phyloP scores from a whole-genome alignment of 225 moss, liverwort and hornwort species.

The Pseudoscleropodium purum region DNA sequence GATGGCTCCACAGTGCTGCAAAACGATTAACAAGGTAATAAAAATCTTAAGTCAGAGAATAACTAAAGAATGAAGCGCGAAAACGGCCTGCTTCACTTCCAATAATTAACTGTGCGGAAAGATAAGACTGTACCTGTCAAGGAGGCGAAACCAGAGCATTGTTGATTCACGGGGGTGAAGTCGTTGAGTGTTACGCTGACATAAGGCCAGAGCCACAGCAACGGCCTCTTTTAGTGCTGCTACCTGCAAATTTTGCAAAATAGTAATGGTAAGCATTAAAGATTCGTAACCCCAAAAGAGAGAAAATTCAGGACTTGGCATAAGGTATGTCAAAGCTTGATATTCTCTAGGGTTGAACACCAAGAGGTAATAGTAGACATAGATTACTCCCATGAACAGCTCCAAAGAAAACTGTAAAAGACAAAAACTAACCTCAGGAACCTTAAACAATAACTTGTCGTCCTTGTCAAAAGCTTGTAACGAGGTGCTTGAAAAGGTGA shows the following conservation, averaged over 20 bases:
- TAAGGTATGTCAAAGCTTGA: neutral
- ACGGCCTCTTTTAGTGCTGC: constrained; percentile 44
- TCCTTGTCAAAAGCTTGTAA: constrained; percentile 31
- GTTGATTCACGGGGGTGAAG: constrained; percentile 80
- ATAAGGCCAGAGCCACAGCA: constrained; percentile 66
- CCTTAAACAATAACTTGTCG: constrained; percentile 23
- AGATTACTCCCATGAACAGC: neutral
- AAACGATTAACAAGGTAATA: neutral
- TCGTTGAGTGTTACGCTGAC: constrained; percentile 88
- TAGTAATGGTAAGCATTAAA: neutral
- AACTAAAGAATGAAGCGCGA: neutral
- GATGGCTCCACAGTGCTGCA: constrained; percentile 51
- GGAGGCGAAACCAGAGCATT: constrained; percentile 90
- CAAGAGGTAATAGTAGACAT: neutral
- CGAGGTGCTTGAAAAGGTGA: constrained; percentile 29
- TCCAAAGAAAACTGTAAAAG: neutral
- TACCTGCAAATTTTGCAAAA: constrained; percentile 39
- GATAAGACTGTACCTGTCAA: constrained; percentile 62
- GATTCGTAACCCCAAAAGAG: neutral
- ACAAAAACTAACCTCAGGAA: constrained; percentile 26
- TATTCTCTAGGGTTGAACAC: neutral
- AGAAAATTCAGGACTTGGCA: neutral
- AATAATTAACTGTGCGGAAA: neutral
- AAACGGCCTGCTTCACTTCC: neutral
- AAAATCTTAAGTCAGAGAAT: neutral